phyloP scores from a whole-genome alignment of 2,329 filamentous ascomycete species.

The Cytospora schulzeri region DNA sequence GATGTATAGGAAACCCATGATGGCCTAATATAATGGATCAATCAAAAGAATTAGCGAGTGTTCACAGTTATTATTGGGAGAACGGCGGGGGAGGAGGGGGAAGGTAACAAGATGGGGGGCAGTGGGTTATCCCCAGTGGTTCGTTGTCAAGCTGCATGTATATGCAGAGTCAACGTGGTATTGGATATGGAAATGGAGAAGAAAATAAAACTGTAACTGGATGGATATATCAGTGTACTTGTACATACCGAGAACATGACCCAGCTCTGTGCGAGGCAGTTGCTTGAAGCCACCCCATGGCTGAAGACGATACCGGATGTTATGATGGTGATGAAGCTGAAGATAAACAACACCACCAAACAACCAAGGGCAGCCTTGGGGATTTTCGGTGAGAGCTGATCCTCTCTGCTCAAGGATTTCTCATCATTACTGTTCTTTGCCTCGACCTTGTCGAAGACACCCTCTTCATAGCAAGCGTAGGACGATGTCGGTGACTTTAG shows the following conservation, averaged over 20 bases:
- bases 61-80: neutral
- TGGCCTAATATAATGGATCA: slow-evolving; percentile 29
- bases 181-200: neutral
- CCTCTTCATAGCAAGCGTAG: slow-evolving; percentile 18
- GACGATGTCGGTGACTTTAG: slow-evolving; percentile 14
- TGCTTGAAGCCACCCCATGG: slow-evolving; percentile 9
- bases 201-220: no score
- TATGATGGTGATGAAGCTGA: slow-evolving; percentile 25
- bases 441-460: slow-evolving; percentile 22
- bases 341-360: slow-evolving; percentile 22
- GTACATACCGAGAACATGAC: slow-evolving; percentile 27
- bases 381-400: slow-evolving; percentile 2
- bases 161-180: slow-evolving; percentile 5
- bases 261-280: slow-evolving; percentile 27
- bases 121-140: neutral
- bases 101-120: neutral
- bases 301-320: slow-evolving; percentile 24
- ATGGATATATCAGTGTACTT: no score
- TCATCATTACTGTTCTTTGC: slow-evolving; percentile 10
- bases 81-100: no score
- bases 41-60: slow-evolving; percentile 10
- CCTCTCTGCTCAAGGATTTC: neutral
- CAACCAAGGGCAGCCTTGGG: slow-evolving; percentile 13
- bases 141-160: slow-evolving; percentile 12
- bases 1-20: slow-evolving; percentile 38